Percentiles rank a stretch among this genome's conserved stretches.
phyloP scores from a whole-genome alignment of 257 asterid genomes.

The Solanum bulbocastanum region DNA sequence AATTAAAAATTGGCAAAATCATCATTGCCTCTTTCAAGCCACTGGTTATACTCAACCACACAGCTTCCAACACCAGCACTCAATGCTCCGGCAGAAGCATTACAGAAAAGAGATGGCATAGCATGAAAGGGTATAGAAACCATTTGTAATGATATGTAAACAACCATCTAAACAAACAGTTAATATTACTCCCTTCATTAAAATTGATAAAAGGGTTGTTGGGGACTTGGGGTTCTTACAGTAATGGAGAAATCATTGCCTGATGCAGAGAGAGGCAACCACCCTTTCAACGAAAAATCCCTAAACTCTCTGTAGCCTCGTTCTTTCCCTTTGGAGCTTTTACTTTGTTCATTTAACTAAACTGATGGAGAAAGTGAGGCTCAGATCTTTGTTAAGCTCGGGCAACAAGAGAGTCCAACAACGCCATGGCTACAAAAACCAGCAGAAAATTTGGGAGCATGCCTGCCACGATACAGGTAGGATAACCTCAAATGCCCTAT shows the following conservation, averaged over 20 bases:
- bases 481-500: conserved; percentile 4
- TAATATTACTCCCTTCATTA: neutral
- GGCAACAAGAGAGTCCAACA: neutral
- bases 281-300: conserved; percentile 25
- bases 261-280: conserved; percentile 43
- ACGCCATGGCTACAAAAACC: conserved; percentile 14
- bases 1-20: neutral
- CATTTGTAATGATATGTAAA: neutral
- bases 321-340: neutral
- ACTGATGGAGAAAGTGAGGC: neutral
- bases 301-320: neutral
- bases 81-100: neutral
- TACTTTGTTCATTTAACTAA: neutral
- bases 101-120: neutral
- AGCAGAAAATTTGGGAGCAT: conserved; percentile 9
- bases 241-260: conserved; percentile 10
- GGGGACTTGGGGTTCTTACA: neutral
- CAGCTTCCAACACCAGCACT: neutral
- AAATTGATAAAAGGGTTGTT: conserved; percentile 7
- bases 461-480: conserved; percentile 40
- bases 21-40: neutral
- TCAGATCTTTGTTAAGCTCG: neutral
- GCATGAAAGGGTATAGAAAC: neutral
- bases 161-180: neutral
- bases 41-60: neutral